These are phyloP conservation scores for Gonium pectorale DNA, from an alignment of 139 green algal species.

Conservation along the genomic window DNA sequence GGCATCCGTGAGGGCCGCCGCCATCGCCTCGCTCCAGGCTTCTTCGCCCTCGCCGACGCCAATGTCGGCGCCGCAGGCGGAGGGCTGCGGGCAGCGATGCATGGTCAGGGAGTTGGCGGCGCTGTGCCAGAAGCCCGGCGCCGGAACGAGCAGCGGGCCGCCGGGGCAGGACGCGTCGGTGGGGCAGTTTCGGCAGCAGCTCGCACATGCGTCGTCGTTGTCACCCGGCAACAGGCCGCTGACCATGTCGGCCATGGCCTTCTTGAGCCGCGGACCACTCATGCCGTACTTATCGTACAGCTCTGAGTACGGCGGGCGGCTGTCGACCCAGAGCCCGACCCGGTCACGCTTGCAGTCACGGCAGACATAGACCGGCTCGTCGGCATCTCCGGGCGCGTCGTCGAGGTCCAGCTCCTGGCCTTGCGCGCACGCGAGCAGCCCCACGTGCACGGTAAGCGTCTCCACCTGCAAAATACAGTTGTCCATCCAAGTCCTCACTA, in stretches of 20 bases:
- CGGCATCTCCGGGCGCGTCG: too few species aligned
- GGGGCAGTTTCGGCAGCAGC: background rate
- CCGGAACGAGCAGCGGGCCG: background rate
- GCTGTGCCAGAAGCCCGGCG: slow-evolving; percentile 20
- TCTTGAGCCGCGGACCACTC: too few species aligned
- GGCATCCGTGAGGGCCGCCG: background rate
- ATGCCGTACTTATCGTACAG: too few species aligned
- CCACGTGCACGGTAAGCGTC: too few species aligned
- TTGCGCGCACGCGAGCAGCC: background rate
- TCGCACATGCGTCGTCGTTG: too few species aligned
- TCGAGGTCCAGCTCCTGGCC: background rate
- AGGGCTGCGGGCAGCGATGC: background rate
- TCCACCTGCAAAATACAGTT: too few species aligned
- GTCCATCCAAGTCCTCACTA: too few species aligned
- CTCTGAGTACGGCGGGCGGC: background rate
- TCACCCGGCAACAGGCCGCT: too few species aligned
- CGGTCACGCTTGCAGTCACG: background rate
- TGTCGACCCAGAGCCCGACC: background rate
- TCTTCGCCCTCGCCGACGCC: background rate
- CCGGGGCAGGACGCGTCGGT: slow-evolving; percentile 4
- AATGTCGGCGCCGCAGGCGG: slow-evolving; percentile 2
- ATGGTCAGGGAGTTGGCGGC: slow-evolving; percentile 1
- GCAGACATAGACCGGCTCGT: too few species aligned
- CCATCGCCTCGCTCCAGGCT: background rate
- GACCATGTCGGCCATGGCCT: too few species aligned